Base-by-base conservation (phyloP, 805 yeast genomes). In the Wickerhamomyces hampshirensis region DNA sequence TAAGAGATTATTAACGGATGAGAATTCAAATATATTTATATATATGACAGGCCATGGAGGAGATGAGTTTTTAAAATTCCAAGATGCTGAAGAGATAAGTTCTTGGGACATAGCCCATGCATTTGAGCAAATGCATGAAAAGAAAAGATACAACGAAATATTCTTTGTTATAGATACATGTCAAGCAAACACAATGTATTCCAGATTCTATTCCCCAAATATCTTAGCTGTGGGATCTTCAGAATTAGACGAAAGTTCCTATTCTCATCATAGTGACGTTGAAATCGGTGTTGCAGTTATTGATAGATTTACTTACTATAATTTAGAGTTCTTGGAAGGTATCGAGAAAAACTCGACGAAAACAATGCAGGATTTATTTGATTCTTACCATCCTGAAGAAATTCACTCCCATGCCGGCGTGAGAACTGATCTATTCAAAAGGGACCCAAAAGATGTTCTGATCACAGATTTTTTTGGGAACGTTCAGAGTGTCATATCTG, bases 41-140 rank as follows among this genome's bases (percentile, higher is more conserved):
- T 93, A 93, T 58, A 71, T 93, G 79, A 93, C 98, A 1, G 99
- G 99, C 17, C 99, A 93, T 60, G 99, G 99, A 17, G 99, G 99
- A 35, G 87, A 89, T 53, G 98, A 93, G 60, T 93, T 93, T 60
- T 72, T 93, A 51, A 93, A 93, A 62, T 93, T 93, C 60, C 99
- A 93, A 64, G 99, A 93, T 57, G 96, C 98, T 9, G 98, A 93
- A 59, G 98, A 93, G 54, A 88, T 93, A 39, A 88, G 96, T 2
- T 80, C 96, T 8, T 82, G 86, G 64, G 99, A 93, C 61, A 74
- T 93, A 43, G 98, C 98, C 2, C 96, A 93, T 62, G 98, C 98
- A 3, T 86, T 93, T 63, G 94, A 77, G 35, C 97, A 93, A 58
- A 93, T 93, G 98, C 77, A 86, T 65, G 96, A 91, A 58, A 89